Evolutionary conservation across 2,329 filamentous ascomycete genomes (phyloP), one percentile per base, ranked within the genome.

Genomic region (Colletotrichum paranaense): DNA sequence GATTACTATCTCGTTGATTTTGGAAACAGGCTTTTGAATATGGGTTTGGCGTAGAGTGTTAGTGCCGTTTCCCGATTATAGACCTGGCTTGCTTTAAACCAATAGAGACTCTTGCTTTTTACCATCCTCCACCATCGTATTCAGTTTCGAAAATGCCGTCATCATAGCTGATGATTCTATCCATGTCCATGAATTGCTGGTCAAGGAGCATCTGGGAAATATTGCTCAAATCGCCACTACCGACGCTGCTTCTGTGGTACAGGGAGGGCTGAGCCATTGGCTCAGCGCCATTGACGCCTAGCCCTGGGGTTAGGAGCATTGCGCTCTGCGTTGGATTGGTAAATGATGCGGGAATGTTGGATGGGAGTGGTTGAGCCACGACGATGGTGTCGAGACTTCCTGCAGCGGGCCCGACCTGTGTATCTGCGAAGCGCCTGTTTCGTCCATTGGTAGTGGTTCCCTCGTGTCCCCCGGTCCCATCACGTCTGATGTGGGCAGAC

Each of bases 1-100:
- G 86, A 88, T 74, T 88, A 88, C 72, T 88, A 84, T 73, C 77
- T 87, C 14, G 76, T 88, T 5, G 84, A 86, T 69, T 84, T 86
- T 75, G 84, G 85, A 1, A 87, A 87, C 67, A 82, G 84, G 68
- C 72, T 87, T 19, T 71, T 87, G 60, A 76, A 77, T 52, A 80
- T 82, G 79, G 79, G 78, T 6, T 53, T 77, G 26, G 63, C 38
- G 11, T 79, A 63, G 9, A 19, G 32, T 16, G 14, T 22, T 46
- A 42, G 38, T 42, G 38, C 16, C 5, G 38, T 16, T 16, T 42
- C 14, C 38, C 14, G 38, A 6, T 19, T 3, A 16, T 42, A 42
- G 38, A 42, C 5, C 38, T 19, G 38, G 38, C 38, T 42, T 42
- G 7, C 35, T 14, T 38, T 14, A 38, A 14, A 6, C 19, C 14